phyloP scores from a whole-genome alignment of 306 rosid genomes.

The Elaeagnus macrophylla region DNA sequence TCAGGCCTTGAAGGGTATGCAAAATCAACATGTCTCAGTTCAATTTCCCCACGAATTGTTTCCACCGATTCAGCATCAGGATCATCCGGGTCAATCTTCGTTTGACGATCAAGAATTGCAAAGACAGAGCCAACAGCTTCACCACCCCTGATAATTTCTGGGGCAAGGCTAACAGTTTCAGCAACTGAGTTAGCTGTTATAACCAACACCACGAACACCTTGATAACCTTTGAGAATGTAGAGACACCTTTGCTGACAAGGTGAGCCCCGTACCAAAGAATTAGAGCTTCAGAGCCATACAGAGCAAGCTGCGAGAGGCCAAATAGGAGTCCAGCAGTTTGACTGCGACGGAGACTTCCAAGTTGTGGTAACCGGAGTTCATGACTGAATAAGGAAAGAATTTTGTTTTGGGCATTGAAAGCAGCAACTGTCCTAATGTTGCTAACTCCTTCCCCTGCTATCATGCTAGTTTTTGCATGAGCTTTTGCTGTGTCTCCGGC shows the following conservation, averaged over 20 bases:
- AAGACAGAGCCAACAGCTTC: slow-evolving; percentile 93
- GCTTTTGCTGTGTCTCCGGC: slow-evolving; percentile 99
- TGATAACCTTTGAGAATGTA: slow-evolving; percentile 82
- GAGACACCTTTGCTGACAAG: slow-evolving; percentile 77
- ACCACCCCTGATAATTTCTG: slow-evolving; percentile 90
- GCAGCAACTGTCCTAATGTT: slow-evolving; percentile 97
- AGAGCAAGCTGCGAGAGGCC: slow-evolving; percentile 92
- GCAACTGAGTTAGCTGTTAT: slow-evolving; percentile 98
- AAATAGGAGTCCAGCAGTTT: slow-evolving; percentile 58
- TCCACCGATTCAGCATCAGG: slow-evolving; percentile 73
- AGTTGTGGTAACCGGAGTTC: slow-evolving; percentile 70
- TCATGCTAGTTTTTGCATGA: slow-evolving; percentile 98
- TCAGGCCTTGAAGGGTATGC: slow-evolving; percentile 90
- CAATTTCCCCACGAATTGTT: slow-evolving; percentile 76
- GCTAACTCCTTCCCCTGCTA: slow-evolving; percentile 98
- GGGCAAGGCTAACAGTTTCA: slow-evolving; percentile 96
- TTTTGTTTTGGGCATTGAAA: slow-evolving; percentile 85
- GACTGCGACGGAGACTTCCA: slow-evolving; percentile 79
- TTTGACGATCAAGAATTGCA: slow-evolving; percentile 69
- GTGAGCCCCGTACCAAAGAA: slow-evolving; percentile 89
- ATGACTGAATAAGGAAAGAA: slow-evolving; percentile 56
- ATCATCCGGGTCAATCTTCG: slow-evolving; percentile 84
- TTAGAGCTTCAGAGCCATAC: slow-evolving; percentile 84
- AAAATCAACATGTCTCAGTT: slow-evolving; percentile 88
- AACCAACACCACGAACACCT: slow-evolving; percentile 85